phyloP scores from a whole-genome alignment of 108 stramenopile genomes.

The Cyclotella atomus region DNA sequence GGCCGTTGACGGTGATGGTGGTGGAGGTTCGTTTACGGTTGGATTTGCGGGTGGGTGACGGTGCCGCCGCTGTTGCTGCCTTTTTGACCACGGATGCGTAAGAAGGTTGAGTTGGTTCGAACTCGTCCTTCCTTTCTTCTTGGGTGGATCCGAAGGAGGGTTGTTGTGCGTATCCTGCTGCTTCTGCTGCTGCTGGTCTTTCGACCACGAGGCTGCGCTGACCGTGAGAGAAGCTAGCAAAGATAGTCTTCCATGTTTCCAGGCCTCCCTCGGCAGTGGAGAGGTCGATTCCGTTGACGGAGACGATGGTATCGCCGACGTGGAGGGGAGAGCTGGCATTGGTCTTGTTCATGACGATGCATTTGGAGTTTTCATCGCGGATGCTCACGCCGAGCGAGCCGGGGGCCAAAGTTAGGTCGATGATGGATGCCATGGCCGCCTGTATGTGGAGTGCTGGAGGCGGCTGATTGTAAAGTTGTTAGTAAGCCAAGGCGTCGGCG shows the following conservation, averaged over 20 bases:
- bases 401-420: background rate
- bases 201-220: background rate
- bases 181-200: background rate
- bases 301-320: background rate
- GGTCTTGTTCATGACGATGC: background rate
- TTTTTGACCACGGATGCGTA: background rate
- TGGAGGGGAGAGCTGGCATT: background rate
- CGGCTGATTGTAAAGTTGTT: no score
- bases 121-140: constrained; percentile 12
- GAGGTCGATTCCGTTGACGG: background rate
- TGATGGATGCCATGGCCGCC: background rate
- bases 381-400: background rate
- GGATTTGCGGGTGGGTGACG: constrained; percentile 41
- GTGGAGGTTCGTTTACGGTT: constrained; percentile 54
- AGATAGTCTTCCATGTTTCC: constrained; percentile 1
- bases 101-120: constrained; percentile 1
- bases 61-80: background rate
- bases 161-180: constrained; percentile 6
- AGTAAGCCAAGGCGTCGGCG: no score
- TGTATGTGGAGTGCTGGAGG: background rate
- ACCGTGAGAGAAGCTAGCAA: background rate
- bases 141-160: constrained; percentile 8
- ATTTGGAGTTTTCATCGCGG: background rate
- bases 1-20: constrained; percentile 57
- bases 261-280: constrained; percentile 4